Percentiles rank a stretch among this genome's conserved stretches.
These are phyloP conservation scores for Bidens hawaiensis DNA, from an alignment of 140 eudicot species.

Conservation along the genomic window DNA sequence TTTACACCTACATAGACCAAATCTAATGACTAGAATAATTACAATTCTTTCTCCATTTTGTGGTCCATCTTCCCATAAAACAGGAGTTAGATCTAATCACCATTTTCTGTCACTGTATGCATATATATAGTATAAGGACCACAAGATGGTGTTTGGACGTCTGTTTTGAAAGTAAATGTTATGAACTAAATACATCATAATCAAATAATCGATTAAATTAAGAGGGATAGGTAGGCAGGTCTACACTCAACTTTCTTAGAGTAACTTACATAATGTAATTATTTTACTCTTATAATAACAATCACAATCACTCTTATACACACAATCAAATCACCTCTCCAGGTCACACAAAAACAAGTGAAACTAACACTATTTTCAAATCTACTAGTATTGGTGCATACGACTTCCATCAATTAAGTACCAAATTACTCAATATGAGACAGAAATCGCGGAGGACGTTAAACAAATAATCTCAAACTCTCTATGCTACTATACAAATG, in stretches of 20 bases:
- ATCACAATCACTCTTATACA: not conserved
- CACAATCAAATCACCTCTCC: not conserved
- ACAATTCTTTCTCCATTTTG: conserved; percentile 1
- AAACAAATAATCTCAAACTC: not conserved
- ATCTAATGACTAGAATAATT: not conserved
- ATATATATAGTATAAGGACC: no score
- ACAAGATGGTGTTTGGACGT: not conserved
- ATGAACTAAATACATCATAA: not conserved
- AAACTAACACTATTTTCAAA: not conserved
- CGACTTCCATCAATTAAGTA: conserved; percentile 5
- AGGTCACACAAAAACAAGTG: not conserved
- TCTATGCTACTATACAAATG: not conserved
- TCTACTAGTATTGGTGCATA: conserved; percentile 4
- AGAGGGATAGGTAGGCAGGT: not conserved
- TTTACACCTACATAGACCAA: not conserved
- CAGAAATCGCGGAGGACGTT: not conserved
- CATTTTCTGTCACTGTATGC: not conserved
- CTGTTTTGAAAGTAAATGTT: not conserved
- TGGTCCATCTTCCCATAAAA: not conserved
- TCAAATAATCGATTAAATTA: not conserved
- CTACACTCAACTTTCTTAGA: not conserved
- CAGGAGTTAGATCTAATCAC: not conserved
- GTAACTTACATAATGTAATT: not conserved
- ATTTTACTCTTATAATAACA: not conserved
- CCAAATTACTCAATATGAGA: not conserved